Percentiles rank a stretch among this genome's conserved stretches.
Evolutionary conservation across 2,329 filamentous ascomycete genomes (phyloP).

Genomic region (Trichoderma koningiopsis): DNA sequence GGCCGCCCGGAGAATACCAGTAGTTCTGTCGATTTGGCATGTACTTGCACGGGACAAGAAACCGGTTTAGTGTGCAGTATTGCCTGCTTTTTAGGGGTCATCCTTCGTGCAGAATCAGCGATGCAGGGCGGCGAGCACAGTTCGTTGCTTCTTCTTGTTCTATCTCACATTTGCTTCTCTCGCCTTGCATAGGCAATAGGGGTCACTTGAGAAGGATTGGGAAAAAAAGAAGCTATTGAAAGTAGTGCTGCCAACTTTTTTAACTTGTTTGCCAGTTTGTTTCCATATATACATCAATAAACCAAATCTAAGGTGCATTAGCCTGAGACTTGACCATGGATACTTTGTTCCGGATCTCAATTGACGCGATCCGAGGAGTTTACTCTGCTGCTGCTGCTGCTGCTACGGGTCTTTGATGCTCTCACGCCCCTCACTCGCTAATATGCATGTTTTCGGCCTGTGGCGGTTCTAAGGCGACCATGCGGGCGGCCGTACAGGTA

Average conservation of each 20-base stretch:
- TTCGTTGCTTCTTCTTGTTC: no score
- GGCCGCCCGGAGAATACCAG: slow-evolving; percentile 13
- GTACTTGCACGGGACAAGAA: neutral
- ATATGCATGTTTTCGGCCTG: slow-evolving; percentile 13
- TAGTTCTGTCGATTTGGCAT: neutral
- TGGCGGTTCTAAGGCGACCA: neutral
- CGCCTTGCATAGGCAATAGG: neutral
- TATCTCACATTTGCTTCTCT: neutral
- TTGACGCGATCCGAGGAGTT: neutral
- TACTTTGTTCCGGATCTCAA: neutral
- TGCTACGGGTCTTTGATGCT: neutral
- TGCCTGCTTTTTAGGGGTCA: neutral
- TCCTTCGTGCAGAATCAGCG: neutral
- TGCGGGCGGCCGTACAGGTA: neutral
- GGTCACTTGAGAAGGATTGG: neutral
- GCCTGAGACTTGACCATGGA: neutral
- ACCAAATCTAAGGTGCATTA: neutral
- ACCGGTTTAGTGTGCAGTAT: neutral
- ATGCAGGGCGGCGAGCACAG: neutral
- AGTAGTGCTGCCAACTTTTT: neutral
- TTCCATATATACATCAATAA: neutral
- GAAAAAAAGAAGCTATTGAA: neutral
- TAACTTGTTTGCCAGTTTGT: neutral
- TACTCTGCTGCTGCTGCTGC: neutral
- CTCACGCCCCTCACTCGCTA: neutral